Percentiles rank a stretch among this genome's conserved stretches.
These are phyloP conservation scores for Strobilomyces echinocephalus DNA, from an alignment of 768 basidiomycete species.

Conservation along the genomic window DNA sequence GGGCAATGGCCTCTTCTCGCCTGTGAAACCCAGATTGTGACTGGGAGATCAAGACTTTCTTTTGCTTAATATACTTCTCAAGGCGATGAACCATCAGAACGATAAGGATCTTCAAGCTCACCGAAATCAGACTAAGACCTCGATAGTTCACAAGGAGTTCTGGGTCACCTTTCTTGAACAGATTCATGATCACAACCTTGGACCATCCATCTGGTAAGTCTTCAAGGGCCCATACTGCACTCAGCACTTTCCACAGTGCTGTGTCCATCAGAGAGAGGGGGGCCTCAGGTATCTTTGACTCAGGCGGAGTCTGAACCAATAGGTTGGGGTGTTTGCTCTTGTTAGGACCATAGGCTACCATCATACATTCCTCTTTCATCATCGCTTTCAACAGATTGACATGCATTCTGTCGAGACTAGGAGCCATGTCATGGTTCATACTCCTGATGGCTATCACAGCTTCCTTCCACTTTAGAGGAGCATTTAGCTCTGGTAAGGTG, in stretches of 20 bases:
- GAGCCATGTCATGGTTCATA: not conserved
- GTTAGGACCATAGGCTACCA: not conserved
- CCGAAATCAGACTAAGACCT: not conserved
- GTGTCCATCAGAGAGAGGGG: not conserved
- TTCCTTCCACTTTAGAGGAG: not conserved
- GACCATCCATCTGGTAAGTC: not conserved
- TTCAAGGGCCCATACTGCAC: not conserved
- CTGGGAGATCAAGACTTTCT: not conserved
- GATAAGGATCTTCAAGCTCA: not conserved
- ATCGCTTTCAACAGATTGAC: not conserved
- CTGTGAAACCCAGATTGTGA: not conserved
- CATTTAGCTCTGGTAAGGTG: too few relatives aligned
- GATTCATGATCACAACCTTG: not conserved
- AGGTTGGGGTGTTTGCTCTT: too few relatives aligned
- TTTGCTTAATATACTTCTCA: not conserved
- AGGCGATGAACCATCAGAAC: not conserved
- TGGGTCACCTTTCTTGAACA: not conserved
- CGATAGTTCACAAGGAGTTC: not conserved
- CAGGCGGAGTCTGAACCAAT: too few relatives aligned
- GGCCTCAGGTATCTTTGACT: too few relatives aligned
- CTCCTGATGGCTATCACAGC: not conserved
- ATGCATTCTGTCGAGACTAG: not conserved
- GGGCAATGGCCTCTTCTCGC: not conserved
- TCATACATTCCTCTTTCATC: not conserved
- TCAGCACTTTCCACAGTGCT: not conserved